Evolutionary conservation across 2,329 filamentous ascomycete species (phyloP), one percentile per base, ranked within the genome.

Genomic region (Sclerotinia subarctica): DNA sequence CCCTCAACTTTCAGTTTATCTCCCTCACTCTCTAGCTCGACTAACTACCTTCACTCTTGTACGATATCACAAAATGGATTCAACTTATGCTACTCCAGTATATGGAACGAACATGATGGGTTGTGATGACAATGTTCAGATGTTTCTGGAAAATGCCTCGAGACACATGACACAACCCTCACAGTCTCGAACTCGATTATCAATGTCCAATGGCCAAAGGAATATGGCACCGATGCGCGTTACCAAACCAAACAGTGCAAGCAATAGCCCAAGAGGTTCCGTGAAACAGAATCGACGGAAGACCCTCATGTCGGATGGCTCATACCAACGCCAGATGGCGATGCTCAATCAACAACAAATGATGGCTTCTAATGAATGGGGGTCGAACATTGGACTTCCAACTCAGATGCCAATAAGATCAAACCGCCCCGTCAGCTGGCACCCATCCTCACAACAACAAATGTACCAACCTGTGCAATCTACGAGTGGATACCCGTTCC

Each of bases 361-460:
- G 79, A 69, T 82, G 83, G 62, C 83, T 84, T 69, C 79, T 79
- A 44, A 74, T 80, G 83, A 69, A 75, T 81, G 57, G 75, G 76
- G 71, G 68, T 80, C 72, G n/a, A 75, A 74, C 54, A 67, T 76
- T 77, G 72, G 78, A 77, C 73, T 76, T 47, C 10, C 29, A 63
- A 26, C n/a, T 21, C 73, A 74, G 58, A 64, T 72, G 60, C 69
- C 72, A 46, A 54, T 63, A 38, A 69, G 79, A 74, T 78, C 82
- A 51, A 79, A 79, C 64, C 85, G 90, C 53, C 90, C 90, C 7
- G 81, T 91, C 57, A 93, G 90, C 81, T 93, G 91, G 91, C 91
- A 93, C 77, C 89, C 90, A 3, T 85, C 85, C 29, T 85, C 88
- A 13, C 82, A 85, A 68, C 74, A 76, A 68, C 68, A 65, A 67